Evolutionary conservation across 164 flowering plant species (phyloP).

Genomic region (Umbilicus rupestris): DNA sequence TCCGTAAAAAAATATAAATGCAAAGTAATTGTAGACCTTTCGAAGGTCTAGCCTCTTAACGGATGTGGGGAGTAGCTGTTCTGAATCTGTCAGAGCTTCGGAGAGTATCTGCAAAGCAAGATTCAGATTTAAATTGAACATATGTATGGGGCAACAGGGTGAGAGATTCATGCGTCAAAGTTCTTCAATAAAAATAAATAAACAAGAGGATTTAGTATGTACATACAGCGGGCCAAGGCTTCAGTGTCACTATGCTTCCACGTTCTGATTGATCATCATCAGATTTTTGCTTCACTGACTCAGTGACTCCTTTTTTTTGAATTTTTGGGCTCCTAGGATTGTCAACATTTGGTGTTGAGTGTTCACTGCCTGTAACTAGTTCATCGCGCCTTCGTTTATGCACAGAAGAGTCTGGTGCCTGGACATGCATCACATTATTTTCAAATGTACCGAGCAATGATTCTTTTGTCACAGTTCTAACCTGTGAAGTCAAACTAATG

Average conservation of each 20-base stretch:
- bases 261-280: constrained; percentile 12
- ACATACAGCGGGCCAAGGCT: constrained; percentile 46
- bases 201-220: not conserved
- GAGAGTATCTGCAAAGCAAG: constrained; percentile 37
- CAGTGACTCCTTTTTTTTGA: constrained; percentile 15
- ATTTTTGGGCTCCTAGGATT: constrained; percentile 27
- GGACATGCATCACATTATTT: constrained; percentile 6
- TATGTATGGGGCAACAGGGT: no score
- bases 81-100: constrained; percentile 26
- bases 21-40: constrained; percentile 25
- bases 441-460: constrained; percentile 6
- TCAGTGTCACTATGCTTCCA: constrained; percentile 13
- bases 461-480: not conserved
- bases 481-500: not conserved
- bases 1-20: not conserved
- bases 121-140: not conserved
- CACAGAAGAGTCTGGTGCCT: constrained; percentile 16
- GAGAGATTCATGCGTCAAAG: not conserved
- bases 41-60: constrained; percentile 28
- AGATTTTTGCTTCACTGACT: constrained; percentile 14
- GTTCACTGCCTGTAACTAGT: constrained; percentile 15
- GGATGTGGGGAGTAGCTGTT: constrained; percentile 26
- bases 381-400: constrained; percentile 33
- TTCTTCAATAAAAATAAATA: not conserved
- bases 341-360: constrained; percentile 13